phyloP scores from a whole-genome alignment of 495 filamentous ascomycete species.

The Neurospora terricola region DNA sequence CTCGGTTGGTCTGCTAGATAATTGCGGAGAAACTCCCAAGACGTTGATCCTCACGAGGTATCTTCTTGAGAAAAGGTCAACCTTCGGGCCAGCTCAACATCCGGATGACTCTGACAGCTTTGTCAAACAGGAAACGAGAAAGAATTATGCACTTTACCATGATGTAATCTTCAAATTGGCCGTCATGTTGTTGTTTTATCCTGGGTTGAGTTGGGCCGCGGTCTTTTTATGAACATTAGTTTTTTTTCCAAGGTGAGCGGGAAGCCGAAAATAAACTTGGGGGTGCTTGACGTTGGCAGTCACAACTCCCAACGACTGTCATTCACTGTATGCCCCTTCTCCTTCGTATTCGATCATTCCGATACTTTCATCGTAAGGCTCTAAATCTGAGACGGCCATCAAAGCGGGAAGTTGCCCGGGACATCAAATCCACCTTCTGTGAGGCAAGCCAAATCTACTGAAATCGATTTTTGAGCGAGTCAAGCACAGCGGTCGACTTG shows the following conservation, averaged over 20 bases:
- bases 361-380: no score
- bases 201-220: no score
- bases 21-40: neutral
- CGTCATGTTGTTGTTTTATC: no score
- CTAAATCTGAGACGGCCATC: neutral
- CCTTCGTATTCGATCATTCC: neutral
- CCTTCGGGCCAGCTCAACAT: neutral
- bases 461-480: no score
- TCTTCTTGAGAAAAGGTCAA: no score
- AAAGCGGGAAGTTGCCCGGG: neutral
- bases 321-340: neutral
- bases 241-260: neutral
- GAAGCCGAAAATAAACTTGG: neutral
- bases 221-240: neutral
- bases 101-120: neutral
- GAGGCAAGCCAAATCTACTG: no score
- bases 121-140: neutral
- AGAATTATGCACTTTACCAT: no score
- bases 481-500: no score
- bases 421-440: no score
- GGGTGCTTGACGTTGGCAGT: neutral
- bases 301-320: neutral
- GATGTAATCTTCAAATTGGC: no score
- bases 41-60: neutral
- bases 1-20: neutral